phyloP scores from a whole-genome alignment of 495 filamentous ascomycete species.

The Achaetomiella virescens region DNA sequence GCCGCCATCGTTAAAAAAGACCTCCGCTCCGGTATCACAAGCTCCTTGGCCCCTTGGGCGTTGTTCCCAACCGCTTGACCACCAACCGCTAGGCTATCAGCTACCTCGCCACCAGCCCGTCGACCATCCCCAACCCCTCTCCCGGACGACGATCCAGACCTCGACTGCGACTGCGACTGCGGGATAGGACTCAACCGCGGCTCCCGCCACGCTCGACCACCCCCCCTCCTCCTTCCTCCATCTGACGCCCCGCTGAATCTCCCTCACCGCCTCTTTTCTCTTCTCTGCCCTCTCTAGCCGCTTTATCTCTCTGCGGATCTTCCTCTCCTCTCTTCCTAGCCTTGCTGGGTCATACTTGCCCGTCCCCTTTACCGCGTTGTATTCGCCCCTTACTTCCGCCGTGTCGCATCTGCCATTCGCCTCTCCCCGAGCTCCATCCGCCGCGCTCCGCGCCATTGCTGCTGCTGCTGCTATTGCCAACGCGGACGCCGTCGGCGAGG shows the following conservation, averaged over 20 bases:
- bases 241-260: conserved; percentile 24
- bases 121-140: background rate
- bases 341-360: too few species aligned
- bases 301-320: conserved; percentile 16
- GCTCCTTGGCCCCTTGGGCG: background rate
- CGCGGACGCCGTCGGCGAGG: background rate
- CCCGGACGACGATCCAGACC: background rate
- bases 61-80: background rate
- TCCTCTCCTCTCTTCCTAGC: background rate
- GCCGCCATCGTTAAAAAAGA: conserved; percentile 34
- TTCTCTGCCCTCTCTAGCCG: conserved; percentile 28
- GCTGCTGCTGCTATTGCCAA: background rate
- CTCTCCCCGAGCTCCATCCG: too few species aligned
- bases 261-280: conserved; percentile 31
- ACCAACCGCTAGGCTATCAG: background rate
- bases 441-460: too few species aligned
- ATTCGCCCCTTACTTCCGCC: background rate
- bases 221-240: conserved; percentile 38
- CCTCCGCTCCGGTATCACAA: background rate
- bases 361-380: conserved; percentile 15
- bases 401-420: too few species aligned
- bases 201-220: conserved; percentile 46
- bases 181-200: conserved; percentile 42
- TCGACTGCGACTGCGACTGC: conserved; percentile 27
- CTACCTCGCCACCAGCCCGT: background rate